These are phyloP conservation scores for Zygoascus flipseniorum DNA, from an alignment of 805 yeast species.

Conservation along the genomic window DNA sequence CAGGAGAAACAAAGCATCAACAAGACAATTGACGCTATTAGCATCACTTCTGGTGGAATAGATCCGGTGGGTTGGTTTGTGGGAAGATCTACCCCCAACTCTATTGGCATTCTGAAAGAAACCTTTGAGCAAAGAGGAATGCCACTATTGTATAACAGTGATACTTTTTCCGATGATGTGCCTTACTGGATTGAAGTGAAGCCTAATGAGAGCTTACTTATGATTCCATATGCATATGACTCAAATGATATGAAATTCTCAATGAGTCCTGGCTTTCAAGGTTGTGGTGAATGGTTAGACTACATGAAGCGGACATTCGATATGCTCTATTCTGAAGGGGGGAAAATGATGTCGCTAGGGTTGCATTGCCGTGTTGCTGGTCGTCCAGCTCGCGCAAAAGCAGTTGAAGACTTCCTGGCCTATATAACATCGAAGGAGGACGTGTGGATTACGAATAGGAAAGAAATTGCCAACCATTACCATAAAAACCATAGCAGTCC, in stretches of 20 bases:
- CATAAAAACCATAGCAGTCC: neutral
- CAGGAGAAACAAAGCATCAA: conserved; percentile 29
- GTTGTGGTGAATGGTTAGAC: conserved; percentile 22
- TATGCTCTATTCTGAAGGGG: conserved; percentile 31
- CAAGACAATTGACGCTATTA: conserved; percentile 24
- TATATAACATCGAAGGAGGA: conserved; percentile 29
- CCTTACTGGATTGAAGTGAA: conserved; percentile 26
- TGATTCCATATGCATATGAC: conserved; percentile 28
- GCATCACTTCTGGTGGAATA: conserved; percentile 25
- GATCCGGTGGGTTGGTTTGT: conserved; percentile 33
- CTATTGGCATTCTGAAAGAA: conserved; percentile 29
- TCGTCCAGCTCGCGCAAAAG: conserved; percentile 32
- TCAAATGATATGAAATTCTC: conserved; percentile 27
- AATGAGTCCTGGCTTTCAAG: conserved; percentile 23
- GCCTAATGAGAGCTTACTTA: conserved; percentile 14
- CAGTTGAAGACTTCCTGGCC: conserved; percentile 30
- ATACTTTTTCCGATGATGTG: conserved; percentile 31
- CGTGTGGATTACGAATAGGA: conserved; percentile 33
- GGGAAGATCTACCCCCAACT: conserved; percentile 28
- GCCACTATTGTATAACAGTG: conserved; percentile 31
- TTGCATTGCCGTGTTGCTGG: conserved; percentile 32
- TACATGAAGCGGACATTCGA: conserved; percentile 33
- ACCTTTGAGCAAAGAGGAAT: conserved; percentile 29
- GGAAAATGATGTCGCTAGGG: conserved; percentile 32
- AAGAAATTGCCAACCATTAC: conserved; percentile 28